phyloP scores from a whole-genome alignment of 768 basidiomycete genomes.

The Podaxis sp. region DNA sequence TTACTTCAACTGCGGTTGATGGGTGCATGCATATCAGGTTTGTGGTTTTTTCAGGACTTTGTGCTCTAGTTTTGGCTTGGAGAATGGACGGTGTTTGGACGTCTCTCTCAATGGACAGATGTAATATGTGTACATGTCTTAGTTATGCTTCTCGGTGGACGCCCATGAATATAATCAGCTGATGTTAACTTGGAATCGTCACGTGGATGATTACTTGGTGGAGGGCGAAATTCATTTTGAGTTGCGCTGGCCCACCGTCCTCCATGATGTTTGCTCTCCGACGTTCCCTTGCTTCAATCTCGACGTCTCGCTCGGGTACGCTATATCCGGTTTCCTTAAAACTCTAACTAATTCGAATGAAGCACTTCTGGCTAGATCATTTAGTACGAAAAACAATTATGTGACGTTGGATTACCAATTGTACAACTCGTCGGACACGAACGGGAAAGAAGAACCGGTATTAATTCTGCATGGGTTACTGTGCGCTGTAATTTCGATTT shows the following conservation, averaged over 20 bases:
- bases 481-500: constrained; percentile 36
- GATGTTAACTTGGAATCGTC: no score
- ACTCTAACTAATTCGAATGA: neutral
- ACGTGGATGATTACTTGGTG: no score
- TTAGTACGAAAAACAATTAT: neutral
- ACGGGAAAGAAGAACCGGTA: constrained; percentile 39
- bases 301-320: neutral
- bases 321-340: neutral
- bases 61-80: neutral
- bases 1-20: constrained; percentile 49
- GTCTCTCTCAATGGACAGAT: no score
- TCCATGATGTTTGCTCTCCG: neutral
- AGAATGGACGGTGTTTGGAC: neutral
- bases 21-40: no score
- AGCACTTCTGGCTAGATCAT: neutral
- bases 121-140: neutral
- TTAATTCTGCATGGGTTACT: constrained; percentile 67
- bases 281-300: neutral
- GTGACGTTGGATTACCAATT: constrained; percentile 4
- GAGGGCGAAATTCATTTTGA: no score
- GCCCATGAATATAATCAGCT: no score
- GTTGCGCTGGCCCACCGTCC: neutral
- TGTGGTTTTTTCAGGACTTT: neutral
- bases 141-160: neutral
- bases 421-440: neutral